A percentile compares a stretch with the other conserved stretches of the same genome.
These are phyloP conservation scores for Arthroderma sp. DNA, from an alignment of 2,329 filamentous ascomycete species.

Conservation along the genomic window DNA sequence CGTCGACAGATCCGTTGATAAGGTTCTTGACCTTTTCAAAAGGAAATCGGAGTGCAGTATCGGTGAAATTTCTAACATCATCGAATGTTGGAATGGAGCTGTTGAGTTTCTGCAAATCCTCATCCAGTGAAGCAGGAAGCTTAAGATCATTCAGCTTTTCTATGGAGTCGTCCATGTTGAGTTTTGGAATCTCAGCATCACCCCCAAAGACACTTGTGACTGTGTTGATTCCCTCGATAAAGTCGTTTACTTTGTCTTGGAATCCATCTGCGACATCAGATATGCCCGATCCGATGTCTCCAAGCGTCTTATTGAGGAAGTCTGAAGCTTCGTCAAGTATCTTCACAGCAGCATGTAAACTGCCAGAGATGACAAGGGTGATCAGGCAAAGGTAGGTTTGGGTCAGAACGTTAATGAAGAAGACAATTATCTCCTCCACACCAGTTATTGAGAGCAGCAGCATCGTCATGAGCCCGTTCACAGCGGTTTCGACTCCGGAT, in stretches of 20 bases:
- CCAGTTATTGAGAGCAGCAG: constrained; percentile 67
- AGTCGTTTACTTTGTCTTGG: constrained; percentile 40
- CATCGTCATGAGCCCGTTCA: constrained; percentile 67
- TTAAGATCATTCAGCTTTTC: constrained; percentile 55
- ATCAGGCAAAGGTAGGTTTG: constrained; percentile 84
- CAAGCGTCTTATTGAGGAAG: constrained; percentile 45
- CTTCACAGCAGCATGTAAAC: constrained; percentile 55
- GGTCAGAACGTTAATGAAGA: constrained; percentile 83
- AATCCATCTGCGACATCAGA: constrained; percentile 33
- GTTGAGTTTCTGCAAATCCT: constrained; percentile 60
- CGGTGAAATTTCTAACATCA: constrained; percentile 69
- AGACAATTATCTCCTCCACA: constrained; percentile 77
- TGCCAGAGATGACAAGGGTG: constrained; percentile 67
- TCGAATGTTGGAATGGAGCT: constrained; percentile 68
- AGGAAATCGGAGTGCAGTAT: constrained; percentile 59
- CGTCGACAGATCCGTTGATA: constrained; percentile 57
- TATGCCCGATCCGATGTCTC: constrained; percentile 34
- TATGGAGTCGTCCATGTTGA: constrained; percentile 55
- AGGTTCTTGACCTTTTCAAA: constrained; percentile 67
- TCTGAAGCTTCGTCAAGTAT: constrained; percentile 47
- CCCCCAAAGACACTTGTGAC: constrained; percentile 39
- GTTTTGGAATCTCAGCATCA: constrained; percentile 32
- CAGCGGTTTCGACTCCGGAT: constrained; percentile 62
- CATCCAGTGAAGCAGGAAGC: constrained; percentile 54
- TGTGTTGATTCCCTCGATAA: constrained; percentile 43